Evolutionary conservation across 306 rosid genomes (phyloP), one percentile per base, ranked within the genome.

Genomic region (Oemleria cerasiformis): DNA sequence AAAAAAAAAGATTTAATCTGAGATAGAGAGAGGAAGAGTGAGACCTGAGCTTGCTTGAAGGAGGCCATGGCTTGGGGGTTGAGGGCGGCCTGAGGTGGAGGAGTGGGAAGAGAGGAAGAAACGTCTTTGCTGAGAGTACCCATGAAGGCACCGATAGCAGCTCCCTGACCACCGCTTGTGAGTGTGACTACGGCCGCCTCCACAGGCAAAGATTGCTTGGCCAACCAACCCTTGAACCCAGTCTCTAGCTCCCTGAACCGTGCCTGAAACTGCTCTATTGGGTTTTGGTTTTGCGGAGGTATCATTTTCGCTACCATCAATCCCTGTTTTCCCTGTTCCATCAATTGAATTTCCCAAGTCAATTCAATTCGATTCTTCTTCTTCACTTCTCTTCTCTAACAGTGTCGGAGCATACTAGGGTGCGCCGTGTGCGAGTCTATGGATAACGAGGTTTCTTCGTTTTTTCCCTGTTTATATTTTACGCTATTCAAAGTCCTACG

Each of bases 21-120:
- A 0, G 59, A 40, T 66, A 71, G 25, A 54, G 6, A 25, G 4
- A 8, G 11, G 10, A 34, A 55, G 61, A 55, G 17, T 23, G 20
- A 55, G 17, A 88, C 98, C 97, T 94, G 98, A 9, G 97, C 98
- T 88, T 94, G 98, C 74, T 91, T 63, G 64, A 94, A 76, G 63
- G 99, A 86, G 11, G 96, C 96, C 95, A 89, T 85, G 79, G 89
- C 90, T 59, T 94, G 99, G 47, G 99, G 96, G 72, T 82, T 85
- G 58, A 90, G 89, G 50, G 84, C 38, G 21, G 92, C 86, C 76
- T 84, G 86, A 48, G 96, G 90, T 0, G 97, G 87, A 41, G 97
- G 86, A 5, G 83, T 61, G 3, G 95, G 84, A 11, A 95, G 56
- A 69, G 89, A 36, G n/a, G 99, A 85, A 63, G 91, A 57, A 21